A percentile compares a stretch with the other conserved stretches of the same genome.
phyloP scores from a whole-genome alignment of 1,284 basidiomycete genomes.

The Apiotrichum domesticum region DNA sequence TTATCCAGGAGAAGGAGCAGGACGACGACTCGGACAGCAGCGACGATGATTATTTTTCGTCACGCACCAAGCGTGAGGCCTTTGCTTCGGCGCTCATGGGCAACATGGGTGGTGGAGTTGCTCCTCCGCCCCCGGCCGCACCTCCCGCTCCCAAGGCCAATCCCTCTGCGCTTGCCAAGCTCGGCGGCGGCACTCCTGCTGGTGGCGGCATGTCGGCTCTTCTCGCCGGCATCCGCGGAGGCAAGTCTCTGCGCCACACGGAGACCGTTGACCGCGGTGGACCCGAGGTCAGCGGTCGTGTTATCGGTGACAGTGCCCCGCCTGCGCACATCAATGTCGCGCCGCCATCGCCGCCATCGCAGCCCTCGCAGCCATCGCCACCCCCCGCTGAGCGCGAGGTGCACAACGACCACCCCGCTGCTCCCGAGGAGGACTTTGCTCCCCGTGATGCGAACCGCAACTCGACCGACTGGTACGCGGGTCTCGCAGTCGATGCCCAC shows the following conservation, averaged over 20 bases:
- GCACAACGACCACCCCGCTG: background rate
- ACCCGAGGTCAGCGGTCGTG: conserved; percentile 61
- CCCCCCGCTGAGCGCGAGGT: background rate
- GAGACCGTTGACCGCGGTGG: conserved; percentile 78
- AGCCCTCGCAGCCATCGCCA: conserved; percentile 11
- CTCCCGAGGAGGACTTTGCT: conserved; percentile 26
- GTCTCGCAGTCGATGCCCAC: conserved; percentile 68
- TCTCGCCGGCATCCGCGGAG: conserved; percentile 72
- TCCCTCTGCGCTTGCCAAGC: conserved; percentile 45
- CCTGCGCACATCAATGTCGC: conserved; percentile 58
- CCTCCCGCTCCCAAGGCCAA: conserved; percentile 44
- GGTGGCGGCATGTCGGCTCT: conserved; percentile 54
- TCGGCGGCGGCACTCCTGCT: conserved; percentile 47
- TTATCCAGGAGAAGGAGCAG: conserved; percentile 65
- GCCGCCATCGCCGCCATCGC: conserved; percentile 30
- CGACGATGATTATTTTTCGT: conserved; percentile 65
- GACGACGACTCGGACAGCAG: conserved; percentile 46
- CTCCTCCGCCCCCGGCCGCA: conserved; percentile 35
- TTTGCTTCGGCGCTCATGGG: conserved; percentile 76
- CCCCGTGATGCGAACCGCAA: conserved; percentile 57
- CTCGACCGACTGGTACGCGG: conserved; percentile 86
- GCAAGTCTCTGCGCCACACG: conserved; percentile 70
- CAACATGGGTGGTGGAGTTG: conserved; percentile 11
- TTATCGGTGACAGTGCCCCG: conserved; percentile 68
- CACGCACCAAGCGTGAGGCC: conserved; percentile 60